Base-by-base conservation (phyloP, 1,139 yeast genomes). In the Protomyces gravidus region DNA sequence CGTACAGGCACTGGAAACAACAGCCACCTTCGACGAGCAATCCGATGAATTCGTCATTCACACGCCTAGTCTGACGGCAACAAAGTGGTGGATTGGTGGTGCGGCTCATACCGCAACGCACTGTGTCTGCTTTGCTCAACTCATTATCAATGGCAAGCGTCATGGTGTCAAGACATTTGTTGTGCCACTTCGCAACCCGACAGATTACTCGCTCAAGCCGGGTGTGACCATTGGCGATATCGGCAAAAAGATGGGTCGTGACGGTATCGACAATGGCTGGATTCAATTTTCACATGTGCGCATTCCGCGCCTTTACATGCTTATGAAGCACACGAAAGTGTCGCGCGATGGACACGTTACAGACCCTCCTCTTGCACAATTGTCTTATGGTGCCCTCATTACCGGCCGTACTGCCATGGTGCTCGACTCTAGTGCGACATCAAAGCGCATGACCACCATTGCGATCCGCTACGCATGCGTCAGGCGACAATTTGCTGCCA, bases 81-180 rank as follows among this genome's bases (percentile, higher is more conserved):
- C 96, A 62, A 89, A 89, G 74, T 89, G 96, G 96, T 89, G 97
- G 97, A 89, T 89, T 69, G 97, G 96, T 59, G 97, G 97, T 69
- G 96, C 96, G 58, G 96, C 96, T 5, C 95, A 88, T 71, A 85
- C 95, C 26, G 86, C 96, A 7, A 87, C 92, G 51, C 96, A 89
- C 73, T 77, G 89, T 26, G 81, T 86, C 39, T 84, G 81, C 53
- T 89, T 84, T 69, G 96, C 96, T 32, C 80, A 96, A 68, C 78
- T 89, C 67, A 80, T 86, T 64, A 90, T 88, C 42, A 96, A 96
- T 15, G 89, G 96, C 74, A 80, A 85, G 72, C 96, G 89, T 72
- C 84, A 87, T 70, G 96, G 96, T 59, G 95, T 89, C 65, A 88
- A 88, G 75, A 89, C 89, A 72, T 89, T 89, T 74, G 87, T 89